Evolutionary conservation across 2,329 filamentous ascomycete species (phyloP).

Genomic region (Fusarium cicatricum): DNA sequence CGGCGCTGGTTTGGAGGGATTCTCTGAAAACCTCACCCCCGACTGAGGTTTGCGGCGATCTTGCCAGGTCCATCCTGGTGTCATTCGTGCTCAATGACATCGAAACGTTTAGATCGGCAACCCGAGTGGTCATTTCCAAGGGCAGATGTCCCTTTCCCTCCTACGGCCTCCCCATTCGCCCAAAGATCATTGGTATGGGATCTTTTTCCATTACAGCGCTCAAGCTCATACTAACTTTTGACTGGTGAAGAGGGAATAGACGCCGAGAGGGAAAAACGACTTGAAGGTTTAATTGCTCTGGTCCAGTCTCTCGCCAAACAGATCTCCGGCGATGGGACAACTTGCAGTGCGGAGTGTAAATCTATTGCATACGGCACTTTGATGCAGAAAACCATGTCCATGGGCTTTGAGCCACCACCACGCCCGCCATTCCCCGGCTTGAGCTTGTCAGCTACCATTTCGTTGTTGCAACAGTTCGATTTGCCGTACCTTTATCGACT

Average conservation of each 20-base stretch:
- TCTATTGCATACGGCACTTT: background rate
- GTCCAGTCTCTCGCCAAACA: background rate
- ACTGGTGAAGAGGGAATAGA: too few species aligned
- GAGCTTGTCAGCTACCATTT: background rate
- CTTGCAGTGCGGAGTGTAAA: background rate
- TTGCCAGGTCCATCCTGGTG: background rate
- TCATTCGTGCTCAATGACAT: background rate
- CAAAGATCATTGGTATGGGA: background rate
- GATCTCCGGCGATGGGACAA: too few species aligned
- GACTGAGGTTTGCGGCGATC: background rate
- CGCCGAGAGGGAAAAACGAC: background rate
- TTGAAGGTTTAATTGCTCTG: too few species aligned
- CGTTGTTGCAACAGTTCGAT: background rate
- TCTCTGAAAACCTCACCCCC: background rate
- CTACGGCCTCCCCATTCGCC: background rate
- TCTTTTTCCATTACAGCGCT: too few species aligned
- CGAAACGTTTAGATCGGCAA: background rate
- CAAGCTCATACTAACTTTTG: too few species aligned
- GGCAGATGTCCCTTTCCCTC: background rate
- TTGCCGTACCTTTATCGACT: too few species aligned
- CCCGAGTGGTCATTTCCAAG: background rate
- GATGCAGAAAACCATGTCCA: background rate
- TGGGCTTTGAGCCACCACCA: background rate
- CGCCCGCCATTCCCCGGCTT: background rate
- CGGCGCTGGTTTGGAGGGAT: background rate